Conservation (phyloP, 2,329 filamentous ascomycete species). For the Cadophora sp. region DNA sequence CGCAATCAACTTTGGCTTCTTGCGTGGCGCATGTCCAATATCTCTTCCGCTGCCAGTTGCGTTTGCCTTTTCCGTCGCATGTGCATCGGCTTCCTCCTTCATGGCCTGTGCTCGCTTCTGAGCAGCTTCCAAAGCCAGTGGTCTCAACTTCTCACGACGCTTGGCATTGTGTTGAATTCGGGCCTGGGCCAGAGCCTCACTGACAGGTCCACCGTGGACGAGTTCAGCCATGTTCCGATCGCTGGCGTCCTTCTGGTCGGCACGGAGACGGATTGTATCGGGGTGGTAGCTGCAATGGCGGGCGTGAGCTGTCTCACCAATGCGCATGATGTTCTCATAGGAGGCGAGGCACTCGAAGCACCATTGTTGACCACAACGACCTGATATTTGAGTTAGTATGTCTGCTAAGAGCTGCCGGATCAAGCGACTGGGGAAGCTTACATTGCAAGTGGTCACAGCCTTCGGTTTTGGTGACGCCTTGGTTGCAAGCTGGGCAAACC, state of each 20-base stretch:
- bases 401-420: no score
- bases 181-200: slow-evolving; percentile 28
- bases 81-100: slow-evolving; percentile 3
- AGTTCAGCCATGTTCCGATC: slow-evolving; percentile 25
- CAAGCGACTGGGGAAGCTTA: slow-evolving; percentile 21
- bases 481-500: slow-evolving; percentile 35
- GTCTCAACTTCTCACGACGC: slow-evolving; percentile 25
- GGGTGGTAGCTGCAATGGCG: slow-evolving; percentile 31
- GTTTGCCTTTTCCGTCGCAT: neutral
- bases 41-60: neutral
- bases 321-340: slow-evolving; percentile 36
- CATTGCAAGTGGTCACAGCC: slow-evolving; percentile 41
- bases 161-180: slow-evolving; percentile 21
- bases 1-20: slow-evolving; percentile 15
- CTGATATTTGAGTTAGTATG: slow-evolving; percentile 5
- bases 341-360: slow-evolving; percentile 36
- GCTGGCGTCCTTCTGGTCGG: slow-evolving; percentile 8
- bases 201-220: slow-evolving; percentile 33
- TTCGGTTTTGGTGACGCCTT: slow-evolving; percentile 32
- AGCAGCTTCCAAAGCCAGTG: slow-evolving; percentile 30
- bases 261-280: neutral
- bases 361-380: slow-evolving; percentile 37
- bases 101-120: slow-evolving; percentile 24
- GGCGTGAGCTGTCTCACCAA: slow-evolving; percentile 32
- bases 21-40: neutral